Evolutionary conservation across 1,139 yeast species (phyloP), one percentile per base, ranked within the genome.

Genomic region (Yarrowia galli): DNA sequence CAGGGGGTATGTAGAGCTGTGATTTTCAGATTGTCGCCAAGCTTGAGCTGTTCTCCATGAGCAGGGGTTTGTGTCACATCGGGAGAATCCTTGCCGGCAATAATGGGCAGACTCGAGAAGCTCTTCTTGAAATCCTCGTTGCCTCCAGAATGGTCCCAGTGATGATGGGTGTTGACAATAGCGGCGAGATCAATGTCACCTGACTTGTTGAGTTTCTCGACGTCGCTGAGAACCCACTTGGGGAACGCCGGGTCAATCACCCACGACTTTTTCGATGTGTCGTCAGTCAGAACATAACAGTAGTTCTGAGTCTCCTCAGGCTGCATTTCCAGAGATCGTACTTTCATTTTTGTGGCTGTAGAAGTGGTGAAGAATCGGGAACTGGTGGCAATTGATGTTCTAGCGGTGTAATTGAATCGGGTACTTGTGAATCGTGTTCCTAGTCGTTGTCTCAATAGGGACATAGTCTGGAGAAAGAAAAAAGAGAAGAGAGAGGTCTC

Each of bases 301-400:
- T 93, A 95, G 80, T 95, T 95, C 78, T 92, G 96, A 69, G 98
- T 97, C 36, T 85, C 78, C 69, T 95, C 92, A 98, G 98, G 93
- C 79, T 98, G 87, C 97, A 92, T 93, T 70, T 95, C 93, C 73
- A 95, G 86, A 46, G 89, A 79, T 74, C 87, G 84, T 70, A 93
- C 84, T 74, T 91, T 96, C 98, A 93, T 93, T 65, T 77, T n/a
- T n/a, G n/a, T 84, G 74, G 28, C 28, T 6, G 25, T 13, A 3
- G 58, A 13, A 3, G 42, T 12, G 42, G 23, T 1, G 25, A 40
- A 28, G n/a, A n/a, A n/a, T n/a, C n/a, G n/a, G n/a, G n/a, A n/a
- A n/a, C n/a, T n/a, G n/a, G n/a, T n/a, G n/a, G n/a, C n/a, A n/a
- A n/a, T n/a, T n/a, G n/a, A n/a, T n/a, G n/a, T n/a, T n/a, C n/a